Evolutionary conservation across 306 rosid genomes (phyloP), one percentile per base, ranked within the genome.

Genomic region (Begonia loranthoides): DNA sequence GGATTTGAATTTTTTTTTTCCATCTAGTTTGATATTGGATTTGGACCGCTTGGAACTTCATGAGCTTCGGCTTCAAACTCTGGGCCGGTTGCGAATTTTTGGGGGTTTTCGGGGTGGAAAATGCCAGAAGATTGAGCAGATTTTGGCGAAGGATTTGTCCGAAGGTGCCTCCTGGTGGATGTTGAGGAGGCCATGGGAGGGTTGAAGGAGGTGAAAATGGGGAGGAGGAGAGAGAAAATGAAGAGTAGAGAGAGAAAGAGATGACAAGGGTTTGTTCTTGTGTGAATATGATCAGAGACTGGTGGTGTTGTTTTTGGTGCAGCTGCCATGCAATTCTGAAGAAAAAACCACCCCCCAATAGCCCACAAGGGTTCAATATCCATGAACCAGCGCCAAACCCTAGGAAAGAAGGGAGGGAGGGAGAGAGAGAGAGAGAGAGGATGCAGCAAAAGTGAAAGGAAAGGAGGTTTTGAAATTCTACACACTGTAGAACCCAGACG

Each of bases 291-390:
- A 45, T 78, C 62, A 61, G 56, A 49, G 52, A 67, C 45, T 22
- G 79, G 36, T 19, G 81, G 51, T 65, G 89, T 15, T 53, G 77
- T 63, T 59, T 82, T 85, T 58, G 77, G 73, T 70, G 76, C 46
- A 47, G 74, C 61, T 58, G 94, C 99, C 99, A 90, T 90, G 86
- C 99, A 90, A 78, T 68, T 82, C 58, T 79, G 77, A 81, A 82
- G 56, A 82, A 83, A 71, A 76, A 65, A 76, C 92, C 94, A 85
- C 87, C 97, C 99, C 99, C 95, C 99, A 78, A 86, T 66, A 77
- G 61, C 68, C 94, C 95, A 85, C 85, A 85, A 80, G 90, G 87
- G 78, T 78, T 89, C 97, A 89, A 89, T 79, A 85, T 85, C 97
- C 97, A 89, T 89, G 75, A 85, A 89, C 97, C 90, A 74, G 81